Base-by-base conservation (phyloP, 2,329 filamentous ascomycete genomes). In the Myriosclerotinia scirpicola region DNA sequence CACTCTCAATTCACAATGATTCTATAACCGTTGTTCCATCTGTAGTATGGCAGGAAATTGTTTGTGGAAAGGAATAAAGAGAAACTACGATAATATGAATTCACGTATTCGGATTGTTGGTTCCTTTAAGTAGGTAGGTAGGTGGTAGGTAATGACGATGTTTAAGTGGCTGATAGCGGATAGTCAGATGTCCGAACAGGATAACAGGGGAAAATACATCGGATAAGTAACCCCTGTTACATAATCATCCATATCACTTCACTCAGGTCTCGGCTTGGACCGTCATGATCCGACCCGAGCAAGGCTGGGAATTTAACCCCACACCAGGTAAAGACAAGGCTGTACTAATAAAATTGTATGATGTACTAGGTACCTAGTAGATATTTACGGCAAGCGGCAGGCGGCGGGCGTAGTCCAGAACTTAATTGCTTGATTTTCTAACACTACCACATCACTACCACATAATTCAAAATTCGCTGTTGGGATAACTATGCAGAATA, bases 401-500 rank as follows among this genome's bases (percentile, higher is more conserved):
- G n/a, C n/a, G n/a, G n/a, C n/a, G n/a, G n/a, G n/a, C 8, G 30
- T 6, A 34, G 2, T 17, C 30, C 6, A 59, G 42, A 59, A 15
- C 26, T 48, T 15, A 50, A 34, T 40, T n/a, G 38, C 52, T 52
- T 54, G 22, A 42, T 63, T 46, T 54, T 30, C 22, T n/a, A 44
- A 42, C 22, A 6, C 30, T 48, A 22, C 50, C 22, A 9, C 22
- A 64, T 44, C n/a, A n/a, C n/a, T n/a, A n/a, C n/a, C n/a, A n/a
- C n/a, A n/a, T n/a, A 26, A 55, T 12, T 26, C n/a, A 26, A 17
- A 4, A 6, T n/a, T 38, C 20, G 26, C 38, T 12, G n/a, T 50
- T 60, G 58, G 44, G 44, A 40, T n/a, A 59, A 58, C 30, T 66
- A 73, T 73, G 70, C 69, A 40, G 67, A 54, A 20, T 42, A 65